Percentiles rank a stretch among this genome's conserved stretches.
Conservation (phyloP, 768 basidiomycete species). For the Suillus tomentosus region DNA sequence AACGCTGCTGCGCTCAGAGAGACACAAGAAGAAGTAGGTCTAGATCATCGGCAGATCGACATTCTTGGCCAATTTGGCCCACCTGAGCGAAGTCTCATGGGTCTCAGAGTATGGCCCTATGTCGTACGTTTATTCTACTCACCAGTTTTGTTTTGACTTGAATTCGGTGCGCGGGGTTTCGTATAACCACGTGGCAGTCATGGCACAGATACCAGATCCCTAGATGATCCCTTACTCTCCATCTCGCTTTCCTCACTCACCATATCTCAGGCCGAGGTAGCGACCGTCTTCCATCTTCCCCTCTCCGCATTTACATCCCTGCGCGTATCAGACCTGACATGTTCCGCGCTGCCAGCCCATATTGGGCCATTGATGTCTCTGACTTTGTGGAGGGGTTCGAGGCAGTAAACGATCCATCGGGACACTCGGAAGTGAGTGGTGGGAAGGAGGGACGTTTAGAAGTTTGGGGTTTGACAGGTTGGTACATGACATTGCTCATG, state of each 20-base stretch:
- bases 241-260: background rate
- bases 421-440: background rate
- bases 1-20: constrained; percentile 2
- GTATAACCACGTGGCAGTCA: background rate
- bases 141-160: background rate
- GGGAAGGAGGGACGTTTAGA: constrained; percentile 48
- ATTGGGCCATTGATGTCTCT: background rate
- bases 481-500: constrained; percentile 74
- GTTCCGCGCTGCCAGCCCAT: background rate
- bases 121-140: background rate
- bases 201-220: background rate
- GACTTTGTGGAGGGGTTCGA: background rate
- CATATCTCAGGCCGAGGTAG: background rate
- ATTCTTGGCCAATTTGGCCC: constrained; percentile 68
- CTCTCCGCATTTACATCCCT: background rate
- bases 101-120: background rate
- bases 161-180: background rate
- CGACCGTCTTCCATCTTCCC: background rate
- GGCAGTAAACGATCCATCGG: background rate
- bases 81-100: constrained; percentile 40
- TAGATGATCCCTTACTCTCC: background rate
- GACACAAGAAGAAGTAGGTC: constrained; percentile 1
- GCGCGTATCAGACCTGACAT: background rate
- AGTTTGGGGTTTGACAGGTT: constrained; percentile 84
- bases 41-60: constrained; percentile 44